Base-by-base conservation (phyloP, 2,329 filamentous ascomycete species). In the Pyricularia sp. region DNA sequence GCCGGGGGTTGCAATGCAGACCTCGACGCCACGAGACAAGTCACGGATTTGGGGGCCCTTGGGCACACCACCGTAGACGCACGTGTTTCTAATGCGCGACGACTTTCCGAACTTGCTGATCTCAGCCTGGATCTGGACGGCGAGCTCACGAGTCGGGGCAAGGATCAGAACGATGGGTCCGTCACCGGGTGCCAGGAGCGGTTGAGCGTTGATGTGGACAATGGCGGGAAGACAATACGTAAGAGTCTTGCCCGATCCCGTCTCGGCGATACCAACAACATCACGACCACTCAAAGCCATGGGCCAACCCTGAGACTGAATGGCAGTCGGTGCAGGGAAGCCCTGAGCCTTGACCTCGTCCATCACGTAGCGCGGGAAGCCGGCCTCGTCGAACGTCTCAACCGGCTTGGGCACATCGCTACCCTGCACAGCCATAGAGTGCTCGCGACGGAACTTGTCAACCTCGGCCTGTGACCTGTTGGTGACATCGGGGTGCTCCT, bases 141-240 rank as follows among this genome's bases (percentile, higher is more conserved):
- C 95, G 79, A 99, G 86, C 84, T 99, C 95, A 88, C 95, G 93
- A 66, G 95, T 99, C 30, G 95, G 95, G 59, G 95, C 95, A 65
- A 99, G 89, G 71, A 99, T 93, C 69, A 99, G 87, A 70, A 98
- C 95, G 74, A 99, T 99, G 58, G 95, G 95, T 67, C 95, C 95
- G 77, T 98, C 95, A 70, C 95, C 95, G 58, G 93, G 94, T 30
- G 94, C 92, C 71, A 99, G 89, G 64, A 99, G 92, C 74, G 95
- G 95, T 82, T 99, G 95, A 65, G 95, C 95, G 82, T 99, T 98
- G 86, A 99, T 99, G 86, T 99, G 95, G 71, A 99, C 95, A 74
- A 99, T 99, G 69, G 95, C 92, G 70, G 95, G 95, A 74, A 99
- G 88, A 82, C 94, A 98, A 85, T 99, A 99, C 68, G 94, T 97